Percentiles rank a stretch among this genome's conserved stretches.
Conservation (phyloP, 768 basidiomycete species). For the Lactarius sanguifluus region DNA sequence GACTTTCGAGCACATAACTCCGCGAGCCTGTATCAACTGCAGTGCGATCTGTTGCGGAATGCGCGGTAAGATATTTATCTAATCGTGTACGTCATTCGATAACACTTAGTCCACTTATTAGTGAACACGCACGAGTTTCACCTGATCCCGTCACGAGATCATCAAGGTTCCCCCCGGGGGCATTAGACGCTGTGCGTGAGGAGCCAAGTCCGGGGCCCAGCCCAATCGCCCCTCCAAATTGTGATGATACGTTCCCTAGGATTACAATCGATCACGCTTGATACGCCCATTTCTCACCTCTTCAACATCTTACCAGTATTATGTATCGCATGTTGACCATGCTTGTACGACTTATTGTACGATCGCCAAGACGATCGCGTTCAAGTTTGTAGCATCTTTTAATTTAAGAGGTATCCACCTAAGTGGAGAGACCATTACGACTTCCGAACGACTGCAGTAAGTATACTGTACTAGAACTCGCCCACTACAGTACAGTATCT, state of each 20-base stretch:
- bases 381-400: not conserved
- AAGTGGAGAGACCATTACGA: not conserved
- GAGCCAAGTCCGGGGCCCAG: not conserved
- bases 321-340: not conserved
- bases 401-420: not conserved
- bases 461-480: not conserved
- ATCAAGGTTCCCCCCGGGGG: not conserved
- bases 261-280: not conserved
- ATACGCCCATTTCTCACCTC: not conserved
- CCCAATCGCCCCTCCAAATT: not conserved
- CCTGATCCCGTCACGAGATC: not conserved
- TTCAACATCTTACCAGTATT: not conserved
- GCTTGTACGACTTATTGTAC: not conserved
- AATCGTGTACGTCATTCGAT: not conserved
- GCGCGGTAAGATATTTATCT: conserved; percentile 2
- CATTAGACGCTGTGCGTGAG: not conserved
- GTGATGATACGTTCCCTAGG: not conserved
- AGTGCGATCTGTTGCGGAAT: conserved; percentile 2
- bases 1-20: not conserved
- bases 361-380: no score
- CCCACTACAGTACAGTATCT: no score
- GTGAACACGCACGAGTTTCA: conserved; percentile 6
- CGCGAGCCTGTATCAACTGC: conserved; percentile 1
- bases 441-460: not conserved
- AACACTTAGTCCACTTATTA: not conserved